Base-by-base conservation (phyloP, 768 basidiomycete genomes). In the Naganishia randhawae region DNA sequence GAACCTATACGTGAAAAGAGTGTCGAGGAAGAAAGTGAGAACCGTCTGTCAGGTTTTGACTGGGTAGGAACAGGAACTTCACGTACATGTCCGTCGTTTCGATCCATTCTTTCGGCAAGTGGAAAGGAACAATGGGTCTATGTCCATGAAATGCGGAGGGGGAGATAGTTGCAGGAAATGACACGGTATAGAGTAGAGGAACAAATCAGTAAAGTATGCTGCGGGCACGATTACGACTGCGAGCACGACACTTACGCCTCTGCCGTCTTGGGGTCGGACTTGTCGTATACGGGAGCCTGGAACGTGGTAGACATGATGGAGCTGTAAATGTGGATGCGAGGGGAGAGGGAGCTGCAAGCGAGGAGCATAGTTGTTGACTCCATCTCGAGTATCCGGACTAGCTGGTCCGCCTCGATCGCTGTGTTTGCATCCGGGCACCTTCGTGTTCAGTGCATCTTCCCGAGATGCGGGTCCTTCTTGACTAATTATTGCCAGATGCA, bases 71-170 rank as follows among this genome's bases (percentile, higher is more conserved):
- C 7, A 22, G 51, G 4, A 14, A 29, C 16, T n/a, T 2, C 2
- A 61, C 57, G 57, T 61, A 61, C 57, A 61, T 39, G 42, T 67
- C 66, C 1, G 54, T 45, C 7, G 66, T 67, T 27, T 63, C 50
- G 17, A 25, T 33, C 68, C 68, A 69, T 22, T 62, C 50, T 19
- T 52, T 50, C 11, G 68, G 68, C 0, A 69, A n/a, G 48, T 69
- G 63, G 42, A 69, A 69, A 8, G 68, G 68, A 14, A 65, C 68
- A 50, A 69, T 31, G 10, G 62, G 50, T 13, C 68, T 69, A 48
- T 11, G n/a, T 14, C n/a, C n/a, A n/a, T n/a, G n/a, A n/a, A n/a
- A n/a, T n/a, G n/a, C n/a, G n/a, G n/a, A n/a, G n/a, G 17, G 41
- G 4, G 14, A 35, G n/a, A 8, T 4, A 19, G 10, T 29, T 7